Percentiles rank a stretch among this genome's conserved stretches.
These are phyloP conservation scores for Schoenoplectus triqueter DNA, from an alignment of 202 grass and related monocot species.

Conservation along the genomic window DNA sequence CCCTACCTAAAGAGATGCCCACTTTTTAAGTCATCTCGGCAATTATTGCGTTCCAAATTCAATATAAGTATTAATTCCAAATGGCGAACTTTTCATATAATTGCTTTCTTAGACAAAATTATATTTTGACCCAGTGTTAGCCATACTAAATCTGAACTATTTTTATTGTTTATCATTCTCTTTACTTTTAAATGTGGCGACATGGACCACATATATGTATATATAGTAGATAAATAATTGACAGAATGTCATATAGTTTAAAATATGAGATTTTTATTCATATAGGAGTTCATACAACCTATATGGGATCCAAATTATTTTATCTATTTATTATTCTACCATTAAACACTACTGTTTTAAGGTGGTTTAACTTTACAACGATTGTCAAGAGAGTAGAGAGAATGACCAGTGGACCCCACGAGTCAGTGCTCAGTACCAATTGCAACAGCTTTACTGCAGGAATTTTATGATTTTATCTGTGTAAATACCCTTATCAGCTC, in stretches of 20 bases:
- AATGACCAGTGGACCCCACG: neutral
- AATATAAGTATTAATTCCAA: neutral
- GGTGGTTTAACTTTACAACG: too few species aligned
- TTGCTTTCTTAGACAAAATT: neutral
- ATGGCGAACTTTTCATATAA: neutral
- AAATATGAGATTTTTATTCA: too few species aligned
- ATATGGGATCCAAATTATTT: too few species aligned
- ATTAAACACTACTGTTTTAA: too few species aligned
- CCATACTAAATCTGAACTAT: neutral
- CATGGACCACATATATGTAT: neutral
- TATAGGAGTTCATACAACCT: too few species aligned
- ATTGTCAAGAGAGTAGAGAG: too few species aligned
- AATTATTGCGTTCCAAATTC: conserved; percentile 16
- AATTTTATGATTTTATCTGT: neutral
- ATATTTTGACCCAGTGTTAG: neutral
- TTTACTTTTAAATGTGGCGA: too few species aligned
- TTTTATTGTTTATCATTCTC: neutral
- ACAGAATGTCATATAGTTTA: too few species aligned
- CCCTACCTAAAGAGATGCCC: conserved; percentile 19
- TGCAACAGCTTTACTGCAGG: neutral
- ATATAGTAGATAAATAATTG: too few species aligned
- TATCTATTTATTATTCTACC: too few species aligned
- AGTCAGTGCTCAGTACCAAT: neutral
- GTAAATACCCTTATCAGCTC: conserved; percentile 21
- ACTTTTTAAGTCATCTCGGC: neutral